Percentiles rank a stretch among this genome's conserved stretches.
These are phyloP conservation scores for Cenchrus americanus DNA, from an alignment of 176 grass and related monocot species.

Conservation along the genomic window DNA sequence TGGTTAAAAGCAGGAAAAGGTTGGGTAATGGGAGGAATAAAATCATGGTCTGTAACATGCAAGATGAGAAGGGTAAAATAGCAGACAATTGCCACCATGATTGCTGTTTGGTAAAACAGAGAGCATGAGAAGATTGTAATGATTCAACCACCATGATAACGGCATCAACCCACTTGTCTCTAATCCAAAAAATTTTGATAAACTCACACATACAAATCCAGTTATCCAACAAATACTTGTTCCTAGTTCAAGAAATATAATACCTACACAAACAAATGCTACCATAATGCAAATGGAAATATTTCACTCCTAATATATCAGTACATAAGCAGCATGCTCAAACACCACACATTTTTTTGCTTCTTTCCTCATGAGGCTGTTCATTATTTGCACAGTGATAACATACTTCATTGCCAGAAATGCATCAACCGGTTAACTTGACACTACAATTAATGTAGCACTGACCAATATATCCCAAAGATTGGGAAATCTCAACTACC, in stretches of 20 bases:
- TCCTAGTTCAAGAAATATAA: not conserved
- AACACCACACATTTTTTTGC: not conserved
- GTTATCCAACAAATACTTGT: not conserved
- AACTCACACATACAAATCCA: not conserved
- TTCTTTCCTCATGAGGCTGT: not conserved
- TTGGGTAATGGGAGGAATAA: slow-evolving; percentile 38
- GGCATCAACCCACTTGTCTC: slow-evolving; percentile 12
- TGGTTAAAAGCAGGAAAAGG: slow-evolving; percentile 32
- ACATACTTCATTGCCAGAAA: not conserved
- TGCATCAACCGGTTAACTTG: not conserved
- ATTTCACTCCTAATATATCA: not conserved
- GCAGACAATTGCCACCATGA: slow-evolving; percentile 43
- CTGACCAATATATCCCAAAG: slow-evolving; percentile 9
- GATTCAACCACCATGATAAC: slow-evolving; percentile 37
- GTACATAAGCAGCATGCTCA: not conserved
- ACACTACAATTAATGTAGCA: slow-evolving; percentile 7
- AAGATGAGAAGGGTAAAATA: slow-evolving; percentile 25
- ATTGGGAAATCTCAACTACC: slow-evolving; percentile 40
- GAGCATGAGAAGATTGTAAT: slow-evolving; percentile 11
- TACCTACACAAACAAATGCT: not conserved
- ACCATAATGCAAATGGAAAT: not conserved
- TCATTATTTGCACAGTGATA: not conserved
- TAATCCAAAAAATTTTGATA: not conserved
- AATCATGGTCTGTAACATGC: slow-evolving; percentile 45
- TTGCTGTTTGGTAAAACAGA: slow-evolving; percentile 43